Evolutionary conservation across 495 filamentous ascomycete species (phyloP), one percentile per base, ranked within the genome.

Genomic region (Penicillium mononematosum): DNA sequence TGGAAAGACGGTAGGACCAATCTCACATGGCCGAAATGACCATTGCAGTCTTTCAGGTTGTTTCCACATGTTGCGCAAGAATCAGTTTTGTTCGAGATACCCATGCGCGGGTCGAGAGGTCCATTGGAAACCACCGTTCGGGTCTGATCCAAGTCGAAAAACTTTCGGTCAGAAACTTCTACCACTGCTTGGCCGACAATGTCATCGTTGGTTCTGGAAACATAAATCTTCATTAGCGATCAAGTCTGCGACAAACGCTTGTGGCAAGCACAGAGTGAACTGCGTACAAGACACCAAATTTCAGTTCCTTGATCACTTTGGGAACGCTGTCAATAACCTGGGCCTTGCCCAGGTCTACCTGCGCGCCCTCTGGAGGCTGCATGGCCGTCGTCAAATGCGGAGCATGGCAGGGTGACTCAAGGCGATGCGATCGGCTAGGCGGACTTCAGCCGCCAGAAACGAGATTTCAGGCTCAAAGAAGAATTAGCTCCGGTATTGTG

Each of bases 141-240:
- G 56, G 85, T 83, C 58, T 85, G 83, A 42, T 87, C 86, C 52
- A 93, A 77, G 74, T 97, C 91, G 78, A 92, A 98, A 53, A 98
- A 83, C 69, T 90, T 85, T 64, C 91, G 82, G 68, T 96, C 90
- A 9, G 89, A 92, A 45, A 98, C 89, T 72, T 96, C 91, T 54
- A 97, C 80, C 27, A 96, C 91, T 61, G 85, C 89, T 74, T 98
- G 95, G 63, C 90, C 92, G 52, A 95, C 88, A 58, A 98, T 96
- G 64, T 97, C 92, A 68, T 96, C 87, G 58, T 86, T 88, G 17
- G 91, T 95, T 65, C 89, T 91, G 55, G 11, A 27, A 43, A 55
- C 16, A 70, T 53, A 50, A 51, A 50, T 20, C 42, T 39, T 19
- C 16, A 39, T 72, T 67, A 72, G 70, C 56, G 53, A 64, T 49